Evolutionary conservation across 2,329 filamentous ascomycete genomes (phyloP).

Genomic region (Phialocephala subalpina): DNA sequence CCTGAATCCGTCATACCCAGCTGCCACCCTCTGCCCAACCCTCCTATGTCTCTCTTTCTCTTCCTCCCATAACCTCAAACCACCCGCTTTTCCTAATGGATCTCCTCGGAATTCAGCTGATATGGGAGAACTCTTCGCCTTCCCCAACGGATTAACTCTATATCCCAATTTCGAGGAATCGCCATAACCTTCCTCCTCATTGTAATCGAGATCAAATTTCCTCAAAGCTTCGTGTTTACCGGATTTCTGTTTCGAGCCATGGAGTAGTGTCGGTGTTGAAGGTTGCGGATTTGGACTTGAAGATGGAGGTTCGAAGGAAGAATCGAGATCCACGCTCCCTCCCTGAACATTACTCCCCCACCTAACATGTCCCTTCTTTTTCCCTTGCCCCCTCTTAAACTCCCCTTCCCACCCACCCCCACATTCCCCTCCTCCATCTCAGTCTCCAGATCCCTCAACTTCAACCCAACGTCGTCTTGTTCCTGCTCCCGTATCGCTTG

Average conservation of each 20-base stretch:
- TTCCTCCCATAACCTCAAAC: background rate
- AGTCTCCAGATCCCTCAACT: background rate
- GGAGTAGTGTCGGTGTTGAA: background rate
- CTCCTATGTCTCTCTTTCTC: slow-evolving; percentile 7
- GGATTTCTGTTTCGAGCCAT: background rate
- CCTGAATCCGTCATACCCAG: slow-evolving; percentile 8
- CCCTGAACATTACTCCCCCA: slow-evolving; percentile 26
- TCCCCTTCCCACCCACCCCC: background rate
- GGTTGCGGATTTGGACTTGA: background rate
- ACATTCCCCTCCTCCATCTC: background rate
- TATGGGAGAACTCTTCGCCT: background rate
- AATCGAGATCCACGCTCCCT: slow-evolving; percentile 12
- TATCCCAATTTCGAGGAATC: background rate
- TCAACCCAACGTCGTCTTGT: background rate
- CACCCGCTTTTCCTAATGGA: background rate
- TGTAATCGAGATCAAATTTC: background rate
- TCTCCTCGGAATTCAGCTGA: background rate
- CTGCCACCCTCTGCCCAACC: slow-evolving; percentile 12
- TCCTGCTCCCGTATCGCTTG: slow-evolving; percentile 9
- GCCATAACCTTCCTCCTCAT: background rate
- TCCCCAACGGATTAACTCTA: background rate
- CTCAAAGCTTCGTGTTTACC: background rate
- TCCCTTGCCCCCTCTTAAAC: background rate
- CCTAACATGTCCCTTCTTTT: slow-evolving; percentile 30
- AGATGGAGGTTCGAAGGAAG: background rate